A percentile compares a stretch with the other conserved stretches of the same genome.
phyloP scores from a whole-genome alignment of 2,329 filamentous ascomycete genomes.

The Rosellinia necatrix region DNA sequence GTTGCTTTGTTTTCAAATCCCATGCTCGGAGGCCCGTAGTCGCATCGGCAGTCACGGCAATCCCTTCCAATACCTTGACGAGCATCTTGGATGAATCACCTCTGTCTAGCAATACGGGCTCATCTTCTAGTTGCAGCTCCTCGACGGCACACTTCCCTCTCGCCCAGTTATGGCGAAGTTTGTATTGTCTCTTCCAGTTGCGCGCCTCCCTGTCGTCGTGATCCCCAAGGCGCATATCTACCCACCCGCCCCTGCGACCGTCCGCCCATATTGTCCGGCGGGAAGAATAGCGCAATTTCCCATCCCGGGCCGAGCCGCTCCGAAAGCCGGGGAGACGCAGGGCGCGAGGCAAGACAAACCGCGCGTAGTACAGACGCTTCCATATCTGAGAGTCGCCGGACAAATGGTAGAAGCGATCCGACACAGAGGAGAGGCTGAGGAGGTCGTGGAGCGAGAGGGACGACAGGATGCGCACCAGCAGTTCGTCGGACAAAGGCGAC shows the following conservation, averaged over 20 bases:
- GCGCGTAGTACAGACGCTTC: slow-evolving; percentile 85
- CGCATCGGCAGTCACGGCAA: slow-evolving; percentile 77
- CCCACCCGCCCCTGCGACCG: slow-evolving; percentile 49
- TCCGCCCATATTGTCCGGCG: slow-evolving; percentile 52
- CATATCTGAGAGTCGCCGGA: slow-evolving; percentile 85
- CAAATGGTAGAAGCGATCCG: slow-evolving; percentile 73
- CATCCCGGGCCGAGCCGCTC: slow-evolving; percentile 40
- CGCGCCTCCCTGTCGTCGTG: slow-evolving; percentile 39
- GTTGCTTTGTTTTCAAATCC: slow-evolving; percentile 67
- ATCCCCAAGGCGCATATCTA: slow-evolving; percentile 58
- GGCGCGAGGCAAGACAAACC: slow-evolving; percentile 83
- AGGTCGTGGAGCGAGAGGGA: slow-evolving; percentile 73
- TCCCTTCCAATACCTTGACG: slow-evolving; percentile 76
- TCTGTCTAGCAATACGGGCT: slow-evolving; percentile 18
- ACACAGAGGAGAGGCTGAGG: slow-evolving; percentile 67
- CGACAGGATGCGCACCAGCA: slow-evolving; percentile 82
- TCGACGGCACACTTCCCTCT: slow-evolving; percentile 79
- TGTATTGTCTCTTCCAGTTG: slow-evolving; percentile 72
- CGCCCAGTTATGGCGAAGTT: slow-evolving; percentile 88
- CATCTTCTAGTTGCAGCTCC: slow-evolving; percentile 62
- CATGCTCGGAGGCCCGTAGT: slow-evolving; percentile 75
- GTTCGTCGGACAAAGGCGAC: slow-evolving; percentile 80
- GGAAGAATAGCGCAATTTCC: slow-evolving; percentile 52
- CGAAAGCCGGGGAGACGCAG: slow-evolving; percentile 72
- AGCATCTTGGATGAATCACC: slow-evolving; percentile 63